Evolutionary conservation across 2,329 filamentous ascomycete genomes (phyloP).

Genomic region (Colletotrichum tamarilloi): DNA sequence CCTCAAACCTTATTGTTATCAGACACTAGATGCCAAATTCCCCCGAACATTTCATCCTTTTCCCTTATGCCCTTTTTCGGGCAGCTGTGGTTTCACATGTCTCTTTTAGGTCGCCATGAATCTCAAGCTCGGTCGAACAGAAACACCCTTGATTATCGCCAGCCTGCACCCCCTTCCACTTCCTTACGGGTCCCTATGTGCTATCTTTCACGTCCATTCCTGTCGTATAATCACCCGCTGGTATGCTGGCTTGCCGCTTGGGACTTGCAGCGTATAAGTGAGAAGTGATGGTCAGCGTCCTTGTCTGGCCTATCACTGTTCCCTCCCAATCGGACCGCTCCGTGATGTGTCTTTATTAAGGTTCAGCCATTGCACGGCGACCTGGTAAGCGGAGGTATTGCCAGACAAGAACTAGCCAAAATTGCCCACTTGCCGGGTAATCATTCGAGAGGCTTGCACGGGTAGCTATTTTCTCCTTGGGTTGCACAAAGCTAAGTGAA

Average conservation of each 20-base stretch:
- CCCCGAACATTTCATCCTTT: not conserved
- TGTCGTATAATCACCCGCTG: not conserved
- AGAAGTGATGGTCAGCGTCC: not conserved
- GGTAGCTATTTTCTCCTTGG: not conserved
- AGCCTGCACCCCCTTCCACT: not conserved
- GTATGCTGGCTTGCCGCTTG: not conserved
- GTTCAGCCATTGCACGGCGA: slow-evolving; percentile 3
- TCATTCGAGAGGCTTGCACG: not conserved
- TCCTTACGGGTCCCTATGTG: not conserved
- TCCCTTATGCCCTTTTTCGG: not conserved
- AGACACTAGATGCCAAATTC: not conserved
- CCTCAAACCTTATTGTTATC: slow-evolving; percentile 3
- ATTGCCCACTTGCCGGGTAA: not conserved
- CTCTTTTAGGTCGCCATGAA: slow-evolving; percentile 3
- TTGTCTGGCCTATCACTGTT: not conserved
- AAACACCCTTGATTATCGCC: not conserved
- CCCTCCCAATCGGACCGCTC: slow-evolving; percentile 8
- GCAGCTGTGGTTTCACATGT: slow-evolving; percentile 22
- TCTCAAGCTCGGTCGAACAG: not conserved
- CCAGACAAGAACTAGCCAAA: not conserved
- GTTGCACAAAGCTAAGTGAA: not conserved
- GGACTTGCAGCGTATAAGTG: not conserved
- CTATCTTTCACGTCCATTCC: not conserved
- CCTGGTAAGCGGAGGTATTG: not conserved
- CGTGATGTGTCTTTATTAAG: slow-evolving; percentile 5